Base-by-base conservation (phyloP, 805 yeast species). In the Ogataea nitratoaversa region DNA sequence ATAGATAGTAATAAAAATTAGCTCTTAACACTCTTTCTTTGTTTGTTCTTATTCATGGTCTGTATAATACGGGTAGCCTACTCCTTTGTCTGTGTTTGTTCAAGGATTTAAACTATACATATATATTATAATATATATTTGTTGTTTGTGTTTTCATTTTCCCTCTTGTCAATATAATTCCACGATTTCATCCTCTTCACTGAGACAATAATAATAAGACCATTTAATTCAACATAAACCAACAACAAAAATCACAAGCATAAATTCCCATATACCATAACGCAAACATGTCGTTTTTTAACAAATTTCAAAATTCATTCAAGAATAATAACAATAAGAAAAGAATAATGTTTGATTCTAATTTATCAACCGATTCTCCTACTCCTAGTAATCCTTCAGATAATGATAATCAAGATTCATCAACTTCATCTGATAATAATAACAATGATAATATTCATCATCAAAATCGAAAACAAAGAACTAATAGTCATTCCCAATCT, bases 301-400 rank as follows among this genome's bases (percentile, higher is more conserved):
- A 43, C 28, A 47, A 47, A 30, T 32, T 49, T 25, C 54, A 49
- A 32, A 46, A 41, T 29, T 32, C 50, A 12, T 41, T 49, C 32
- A 32, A 33, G 32, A 35, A 41, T 31, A 43, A 29, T 23, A 38
- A 41, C 34, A 41, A 32, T 28, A 42, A 42, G 37, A 43, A 38
- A 16, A 37, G 36, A 28, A 32, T 37, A 19, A 39, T 40, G 36
- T 44, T 37, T 32, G 42, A 33, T 32, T 36, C 46, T 14, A 30
- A 23, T 16, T 19, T 31, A 22, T 31, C 29, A 37, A 32, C 24
- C 6, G 40, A 37, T 20, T 18, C 34, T 13, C 37, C 44, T 17
- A 6, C 22, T n/a, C 35, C 38, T 29, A 5, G 19, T 11, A 42
- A 41, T 29, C 31, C 36, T n/a, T 17, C 18, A 22, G 25, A 22